Percentiles rank a stretch among this genome's conserved stretches.
phyloP scores from a whole-genome alignment of 2,329 filamentous ascomycete genomes.

The Colletotrichum abscissum region DNA sequence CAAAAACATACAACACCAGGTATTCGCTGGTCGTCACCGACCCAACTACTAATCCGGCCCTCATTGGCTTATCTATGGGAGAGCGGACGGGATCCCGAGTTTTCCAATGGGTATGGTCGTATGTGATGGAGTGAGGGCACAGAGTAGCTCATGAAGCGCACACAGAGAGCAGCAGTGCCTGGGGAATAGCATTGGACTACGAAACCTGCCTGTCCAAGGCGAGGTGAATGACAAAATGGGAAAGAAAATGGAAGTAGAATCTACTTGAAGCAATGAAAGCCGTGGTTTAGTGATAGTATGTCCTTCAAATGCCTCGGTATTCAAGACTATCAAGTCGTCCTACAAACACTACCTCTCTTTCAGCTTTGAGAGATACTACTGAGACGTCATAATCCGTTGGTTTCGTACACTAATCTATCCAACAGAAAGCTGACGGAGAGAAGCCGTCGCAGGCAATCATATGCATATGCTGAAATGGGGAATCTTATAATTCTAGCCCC shows the following conservation, averaged over 20 bases:
- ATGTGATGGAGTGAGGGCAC: background rate
- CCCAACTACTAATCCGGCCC: background rate
- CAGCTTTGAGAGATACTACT: background rate
- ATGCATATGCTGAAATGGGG: background rate
- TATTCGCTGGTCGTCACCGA: background rate
- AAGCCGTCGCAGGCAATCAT: background rate
- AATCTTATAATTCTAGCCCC: background rate
- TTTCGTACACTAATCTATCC: background rate
- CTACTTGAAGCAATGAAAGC: background rate
- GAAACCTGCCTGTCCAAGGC: background rate
- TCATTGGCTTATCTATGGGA: background rate
- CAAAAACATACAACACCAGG: background rate
- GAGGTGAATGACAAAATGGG: background rate
- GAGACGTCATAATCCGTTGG: background rate
- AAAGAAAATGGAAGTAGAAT: fast-evolving
- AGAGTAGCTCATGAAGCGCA: background rate
- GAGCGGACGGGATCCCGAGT: background rate
- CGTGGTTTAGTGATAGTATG: background rate
- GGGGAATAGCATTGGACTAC: background rate
- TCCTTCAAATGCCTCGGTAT: background rate
- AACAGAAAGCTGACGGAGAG: background rate
- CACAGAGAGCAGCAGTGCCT: too few species aligned
- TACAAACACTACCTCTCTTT: background rate
- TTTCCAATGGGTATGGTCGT: background rate
- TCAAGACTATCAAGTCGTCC: background rate